Percentiles rank a stretch among this genome's conserved stretches.
Evolutionary conservation across 768 basidiomycete species (phyloP).

Genomic region (Postia placenta): DNA sequence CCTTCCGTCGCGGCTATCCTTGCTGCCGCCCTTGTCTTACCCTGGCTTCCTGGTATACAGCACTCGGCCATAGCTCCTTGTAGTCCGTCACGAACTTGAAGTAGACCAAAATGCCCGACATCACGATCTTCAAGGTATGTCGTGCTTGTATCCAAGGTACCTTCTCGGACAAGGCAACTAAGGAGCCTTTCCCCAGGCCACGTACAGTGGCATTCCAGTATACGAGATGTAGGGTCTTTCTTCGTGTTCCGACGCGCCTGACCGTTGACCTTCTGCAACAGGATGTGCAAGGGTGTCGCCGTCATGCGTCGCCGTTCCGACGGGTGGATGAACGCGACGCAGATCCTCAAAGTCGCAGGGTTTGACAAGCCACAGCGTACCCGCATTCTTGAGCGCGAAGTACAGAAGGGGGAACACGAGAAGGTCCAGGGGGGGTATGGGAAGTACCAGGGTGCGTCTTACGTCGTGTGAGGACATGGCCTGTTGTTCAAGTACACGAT

Average conservation of each 20-base stretch:
- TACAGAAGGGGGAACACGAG: constrained; percentile 98
- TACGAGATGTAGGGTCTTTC: constrained; percentile 73
- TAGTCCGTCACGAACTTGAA: too few relatives aligned
- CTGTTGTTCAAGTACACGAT: neutral
- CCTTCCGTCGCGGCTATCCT: neutral
- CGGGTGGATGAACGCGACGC: constrained; percentile 98
- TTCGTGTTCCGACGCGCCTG: constrained; percentile 12
- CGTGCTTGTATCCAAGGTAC: too few relatives aligned
- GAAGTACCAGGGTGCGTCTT: constrained; percentile 90
- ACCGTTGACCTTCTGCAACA: constrained; percentile 26
- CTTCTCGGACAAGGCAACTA: too few relatives aligned
- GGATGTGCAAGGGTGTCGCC: constrained; percentile 94
- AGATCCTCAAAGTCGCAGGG: constrained; percentile 97
- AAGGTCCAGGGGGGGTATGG: constrained; percentile 99
- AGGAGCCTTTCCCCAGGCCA: constrained; percentile 64
- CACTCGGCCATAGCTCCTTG: neutral
- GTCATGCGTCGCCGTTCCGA: constrained; percentile 97
- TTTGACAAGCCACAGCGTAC: constrained; percentile 99
- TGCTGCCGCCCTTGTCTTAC: neutral
- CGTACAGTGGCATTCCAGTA: constrained; percentile 89
- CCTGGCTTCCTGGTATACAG: neutral
- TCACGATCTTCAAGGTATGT: constrained; percentile 82
- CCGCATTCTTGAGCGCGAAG: constrained; percentile 93
- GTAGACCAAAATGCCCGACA: constrained; percentile 60
- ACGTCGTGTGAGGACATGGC: neutral